Conservation (phyloP, 805 yeast species). For the Candida ovalis region DNA sequence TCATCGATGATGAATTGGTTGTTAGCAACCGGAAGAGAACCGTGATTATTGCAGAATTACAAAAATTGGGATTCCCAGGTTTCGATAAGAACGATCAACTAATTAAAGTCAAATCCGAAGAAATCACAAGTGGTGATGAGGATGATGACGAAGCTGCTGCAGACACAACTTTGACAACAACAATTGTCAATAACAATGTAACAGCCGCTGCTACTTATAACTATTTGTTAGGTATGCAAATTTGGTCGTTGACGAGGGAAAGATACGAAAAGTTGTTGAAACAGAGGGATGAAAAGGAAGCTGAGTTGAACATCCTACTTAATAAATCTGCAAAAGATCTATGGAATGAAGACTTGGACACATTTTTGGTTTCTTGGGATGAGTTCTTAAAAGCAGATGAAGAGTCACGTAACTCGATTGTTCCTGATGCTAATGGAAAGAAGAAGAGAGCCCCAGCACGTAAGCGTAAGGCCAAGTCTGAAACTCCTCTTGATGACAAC, state of each 20-base stretch:
- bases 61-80: constrained; percentile 65
- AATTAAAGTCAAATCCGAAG: constrained; percentile 42
- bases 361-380: constrained; percentile 62
- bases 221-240: constrained; percentile 85
- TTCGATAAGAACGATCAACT: constrained; percentile 70
- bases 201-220: constrained; percentile 69
- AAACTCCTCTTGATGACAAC: constrained; percentile 12
- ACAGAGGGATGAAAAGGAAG: constrained; percentile 70
- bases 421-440: constrained; percentile 42
- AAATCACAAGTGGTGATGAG: constrained; percentile 42
- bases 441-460: constrained; percentile 32
- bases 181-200: constrained; percentile 37
- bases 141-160: constrained; percentile 37
- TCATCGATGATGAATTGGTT: constrained; percentile 67
- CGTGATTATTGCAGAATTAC: constrained; percentile 59
- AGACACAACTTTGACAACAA: constrained; percentile 39
- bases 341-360: constrained; percentile 83
- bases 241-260: constrained; percentile 91
- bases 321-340: constrained; percentile 76
- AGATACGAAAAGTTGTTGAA: constrained; percentile 75
- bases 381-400: constrained; percentile 64
- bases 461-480: constrained; percentile 28
- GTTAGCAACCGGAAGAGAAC: constrained; percentile 74
- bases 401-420: constrained; percentile 48
- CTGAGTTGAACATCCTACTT: constrained; percentile 62